Conservation (phyloP, 257 asterid genomes). For the Salvia rosmarinus region DNA sequence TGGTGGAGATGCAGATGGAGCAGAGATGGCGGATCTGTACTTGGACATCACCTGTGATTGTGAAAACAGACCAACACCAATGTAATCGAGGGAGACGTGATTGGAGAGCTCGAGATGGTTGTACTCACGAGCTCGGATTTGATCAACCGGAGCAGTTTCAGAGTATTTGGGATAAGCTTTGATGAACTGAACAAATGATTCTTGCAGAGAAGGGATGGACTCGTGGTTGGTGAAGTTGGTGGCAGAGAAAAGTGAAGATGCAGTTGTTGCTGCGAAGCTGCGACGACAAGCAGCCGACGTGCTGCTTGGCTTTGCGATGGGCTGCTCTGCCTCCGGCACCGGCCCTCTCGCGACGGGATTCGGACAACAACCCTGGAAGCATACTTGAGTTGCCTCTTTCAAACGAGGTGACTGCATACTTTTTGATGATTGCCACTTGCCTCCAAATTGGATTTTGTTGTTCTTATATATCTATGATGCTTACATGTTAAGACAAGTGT, state of each 20-base stretch:
- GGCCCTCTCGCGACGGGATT: constrained; percentile 40
- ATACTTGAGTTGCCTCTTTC: constrained; percentile 50
- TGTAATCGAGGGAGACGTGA: constrained; percentile 80
- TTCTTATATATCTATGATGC: constrained; percentile 45
- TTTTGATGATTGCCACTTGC: background rate
- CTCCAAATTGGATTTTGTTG: constrained; percentile 12
- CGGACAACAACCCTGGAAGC: constrained; percentile 62
- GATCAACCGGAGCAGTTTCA: constrained; percentile 59
- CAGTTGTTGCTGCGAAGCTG: constrained; percentile 55
- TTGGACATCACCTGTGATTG: constrained; percentile 57
- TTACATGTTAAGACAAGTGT: constrained; percentile 51
- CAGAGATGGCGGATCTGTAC: constrained; percentile 22
- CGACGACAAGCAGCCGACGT: constrained; percentile 62
- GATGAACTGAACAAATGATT: constrained; percentile 62
- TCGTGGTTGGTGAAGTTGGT: constrained; percentile 74
- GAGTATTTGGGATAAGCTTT: constrained; percentile 70
- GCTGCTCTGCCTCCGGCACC: constrained; percentile 31
- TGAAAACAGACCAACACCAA: constrained; percentile 87
- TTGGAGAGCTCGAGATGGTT: constrained; percentile 59
- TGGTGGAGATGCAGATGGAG: constrained; percentile 40
- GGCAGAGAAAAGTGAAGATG: constrained; percentile 67
- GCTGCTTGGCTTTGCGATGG: constrained; percentile 42
- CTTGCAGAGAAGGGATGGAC: constrained; percentile 71
- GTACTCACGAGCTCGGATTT: constrained; percentile 73
- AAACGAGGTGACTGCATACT: constrained; percentile 51